These are phyloP conservation scores for Vanderwaltozyma yarrowii DNA, from an alignment of 805 yeast genomes.

Conservation along the genomic window DNA sequence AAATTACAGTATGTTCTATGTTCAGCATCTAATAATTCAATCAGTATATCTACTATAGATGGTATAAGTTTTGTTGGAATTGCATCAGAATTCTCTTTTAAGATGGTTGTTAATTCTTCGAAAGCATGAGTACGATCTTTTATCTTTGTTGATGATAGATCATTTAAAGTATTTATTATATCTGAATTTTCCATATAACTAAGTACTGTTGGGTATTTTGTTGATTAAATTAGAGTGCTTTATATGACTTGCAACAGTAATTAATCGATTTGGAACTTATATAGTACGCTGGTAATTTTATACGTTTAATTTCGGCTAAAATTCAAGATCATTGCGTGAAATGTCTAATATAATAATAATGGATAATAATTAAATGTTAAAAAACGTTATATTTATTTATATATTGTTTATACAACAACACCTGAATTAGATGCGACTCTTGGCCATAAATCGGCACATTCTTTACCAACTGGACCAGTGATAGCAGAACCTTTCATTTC, in stretches of 20 bases:
- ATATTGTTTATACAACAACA: conserved; percentile 80
- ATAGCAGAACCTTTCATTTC: conserved; percentile 99
- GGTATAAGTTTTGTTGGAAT: conserved; percentile 15
- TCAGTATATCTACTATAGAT: conserved; percentile 19
- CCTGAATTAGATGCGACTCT: conserved; percentile 99
- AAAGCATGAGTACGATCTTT: conserved; percentile 48
- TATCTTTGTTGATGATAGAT: conserved; percentile 39
- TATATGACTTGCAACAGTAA: too few species aligned
- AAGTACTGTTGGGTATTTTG: too few species aligned
- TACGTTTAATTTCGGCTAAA: too few species aligned
- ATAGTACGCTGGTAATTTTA: too few species aligned
- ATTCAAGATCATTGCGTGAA: too few species aligned
- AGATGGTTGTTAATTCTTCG: conserved; percentile 27
- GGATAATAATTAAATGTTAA: neutral
- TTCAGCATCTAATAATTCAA: conserved; percentile 31
- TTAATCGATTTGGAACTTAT: too few species aligned
- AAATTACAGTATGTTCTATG: conserved; percentile 16
- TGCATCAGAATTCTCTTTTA: conserved; percentile 15
- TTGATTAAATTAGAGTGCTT: too few species aligned
- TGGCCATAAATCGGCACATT: conserved; percentile 99
- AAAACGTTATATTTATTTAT: neutral
- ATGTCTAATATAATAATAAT: too few species aligned
- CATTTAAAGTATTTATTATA: conserved; percentile 6
- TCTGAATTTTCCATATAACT: conserved; percentile 2
- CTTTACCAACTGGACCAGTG: conserved; percentile 99